Percentiles rank a stretch among this genome's conserved stretches.
These are phyloP conservation scores for Solanum hybrid DNA, from an alignment of 305 asterid genomes.

Conservation along the genomic window DNA sequence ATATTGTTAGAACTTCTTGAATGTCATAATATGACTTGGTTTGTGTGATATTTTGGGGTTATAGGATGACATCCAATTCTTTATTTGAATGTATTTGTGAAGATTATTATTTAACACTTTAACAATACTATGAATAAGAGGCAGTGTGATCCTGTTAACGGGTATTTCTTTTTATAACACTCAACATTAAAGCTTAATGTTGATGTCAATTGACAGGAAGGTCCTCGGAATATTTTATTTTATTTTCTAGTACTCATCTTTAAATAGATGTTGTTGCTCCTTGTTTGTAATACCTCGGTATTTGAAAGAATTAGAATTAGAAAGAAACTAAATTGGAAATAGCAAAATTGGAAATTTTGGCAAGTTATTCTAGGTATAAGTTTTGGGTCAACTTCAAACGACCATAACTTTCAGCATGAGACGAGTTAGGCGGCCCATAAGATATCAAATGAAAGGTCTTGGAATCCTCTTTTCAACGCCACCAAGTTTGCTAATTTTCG, in stretches of 20 bases:
- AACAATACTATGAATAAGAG: not conserved
- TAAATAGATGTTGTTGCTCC: not conserved
- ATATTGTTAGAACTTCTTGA: not conserved
- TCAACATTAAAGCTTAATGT: not conserved
- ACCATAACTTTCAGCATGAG: too few species aligned
- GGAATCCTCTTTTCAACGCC: too few species aligned
- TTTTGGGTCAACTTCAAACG: too few species aligned
- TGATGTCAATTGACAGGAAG: not conserved
- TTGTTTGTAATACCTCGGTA: too few species aligned
- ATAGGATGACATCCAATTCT: not conserved
- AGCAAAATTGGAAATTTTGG: too few species aligned
- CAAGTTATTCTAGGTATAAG: too few species aligned
- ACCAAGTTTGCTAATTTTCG: too few species aligned
- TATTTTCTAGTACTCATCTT: not conserved
- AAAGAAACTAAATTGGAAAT: too few species aligned
- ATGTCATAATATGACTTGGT: not conserved
- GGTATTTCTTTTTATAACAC: not conserved
- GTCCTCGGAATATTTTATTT: not conserved
- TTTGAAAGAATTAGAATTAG: too few species aligned
- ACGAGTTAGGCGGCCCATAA: too few species aligned
- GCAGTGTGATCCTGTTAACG: not conserved
- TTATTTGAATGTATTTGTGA: not conserved
- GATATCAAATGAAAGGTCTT: too few species aligned
- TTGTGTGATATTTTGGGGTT: not conserved
- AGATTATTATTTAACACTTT: not conserved